phyloP scores from a whole-genome alignment of 306 rosid species.

The Vicia villosa region DNA sequence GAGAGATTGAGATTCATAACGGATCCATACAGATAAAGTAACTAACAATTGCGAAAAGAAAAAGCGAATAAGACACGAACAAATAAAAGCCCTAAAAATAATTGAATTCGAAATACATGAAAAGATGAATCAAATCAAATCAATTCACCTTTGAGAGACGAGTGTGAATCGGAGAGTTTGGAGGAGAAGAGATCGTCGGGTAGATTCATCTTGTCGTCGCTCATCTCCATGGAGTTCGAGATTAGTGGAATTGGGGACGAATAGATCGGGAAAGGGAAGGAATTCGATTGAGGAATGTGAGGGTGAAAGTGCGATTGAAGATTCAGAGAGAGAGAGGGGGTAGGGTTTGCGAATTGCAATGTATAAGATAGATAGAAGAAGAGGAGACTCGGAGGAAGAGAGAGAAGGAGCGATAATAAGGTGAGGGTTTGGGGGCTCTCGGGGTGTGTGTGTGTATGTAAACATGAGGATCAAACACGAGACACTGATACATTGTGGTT shows the following conservation, averaged over 20 bases:
- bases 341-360: constrained; percentile 54
- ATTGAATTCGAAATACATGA: neutral
- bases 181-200: constrained; percentile 65
- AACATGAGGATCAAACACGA: constrained; percentile 41
- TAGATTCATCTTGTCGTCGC: constrained; percentile 57
- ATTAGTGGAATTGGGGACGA: constrained; percentile 20
- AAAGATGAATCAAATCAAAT: neutral
- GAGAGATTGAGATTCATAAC: constrained; percentile 38
- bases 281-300: neutral
- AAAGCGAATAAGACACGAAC: neutral
- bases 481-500: constrained; percentile 34
- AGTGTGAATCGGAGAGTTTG: constrained; percentile 45
- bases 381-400: constrained; percentile 33
- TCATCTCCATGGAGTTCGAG: constrained; percentile 45
- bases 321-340: constrained; percentile 26
- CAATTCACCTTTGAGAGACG: constrained; percentile 48
- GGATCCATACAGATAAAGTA: constrained; percentile 39
- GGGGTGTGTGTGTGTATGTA: constrained; percentile 26
- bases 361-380: constrained; percentile 41
- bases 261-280: neutral
- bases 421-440: constrained; percentile 49
- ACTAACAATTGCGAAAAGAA: constrained; percentile 22
- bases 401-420: constrained; percentile 6
- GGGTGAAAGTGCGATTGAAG: constrained; percentile 12
- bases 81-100: constrained; percentile 36